A percentile compares a stretch with the other conserved stretches of the same genome.
phyloP scores from a whole-genome alignment of 352 stramenopile genomes.

The Phytophthora colocasiae region DNA sequence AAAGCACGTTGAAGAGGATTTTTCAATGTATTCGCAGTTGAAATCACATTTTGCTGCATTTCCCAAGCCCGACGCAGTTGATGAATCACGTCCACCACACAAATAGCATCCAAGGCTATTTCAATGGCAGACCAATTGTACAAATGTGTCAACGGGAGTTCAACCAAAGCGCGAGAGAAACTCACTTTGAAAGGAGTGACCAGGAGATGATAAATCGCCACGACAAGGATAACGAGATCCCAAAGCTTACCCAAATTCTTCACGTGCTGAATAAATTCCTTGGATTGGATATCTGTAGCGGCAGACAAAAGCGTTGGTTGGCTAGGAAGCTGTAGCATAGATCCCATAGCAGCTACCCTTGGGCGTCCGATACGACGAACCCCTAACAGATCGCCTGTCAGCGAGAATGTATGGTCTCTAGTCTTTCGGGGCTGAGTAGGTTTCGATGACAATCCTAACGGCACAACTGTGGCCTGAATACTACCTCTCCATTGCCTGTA shows the following conservation, averaged over 20 bases:
- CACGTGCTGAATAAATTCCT: conserved; percentile 48
- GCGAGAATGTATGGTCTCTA: neutral
- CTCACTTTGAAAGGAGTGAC: conserved; percentile 61
- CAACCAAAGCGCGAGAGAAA: conserved; percentile 53
- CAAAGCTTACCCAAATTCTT: conserved; percentile 49
- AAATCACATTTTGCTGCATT: conserved; percentile 16
- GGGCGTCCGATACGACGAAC: neutral
- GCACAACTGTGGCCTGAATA: neutral
- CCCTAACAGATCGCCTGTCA: conserved; percentile 6
- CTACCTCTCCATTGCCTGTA: conserved; percentile 45
- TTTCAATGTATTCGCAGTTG: neutral
- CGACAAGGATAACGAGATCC: conserved; percentile 55
- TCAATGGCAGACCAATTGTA: conserved; percentile 50
- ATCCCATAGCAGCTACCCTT: conserved; percentile 26
- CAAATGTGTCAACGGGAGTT: conserved; percentile 23
- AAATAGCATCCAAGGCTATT: conserved; percentile 57
- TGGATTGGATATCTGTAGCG: conserved; percentile 27
- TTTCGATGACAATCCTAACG: neutral
- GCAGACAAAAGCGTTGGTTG: conserved; percentile 19
- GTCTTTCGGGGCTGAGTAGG: neutral
- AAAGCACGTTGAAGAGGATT: neutral
- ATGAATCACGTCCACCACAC: conserved; percentile 44
- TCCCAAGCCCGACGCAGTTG: conserved; percentile 38
- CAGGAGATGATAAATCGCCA: conserved; percentile 52
- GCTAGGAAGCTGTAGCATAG: conserved; percentile 21